Conservation (phyloP, 306 rosid genomes). For the Prunus mira region DNA sequence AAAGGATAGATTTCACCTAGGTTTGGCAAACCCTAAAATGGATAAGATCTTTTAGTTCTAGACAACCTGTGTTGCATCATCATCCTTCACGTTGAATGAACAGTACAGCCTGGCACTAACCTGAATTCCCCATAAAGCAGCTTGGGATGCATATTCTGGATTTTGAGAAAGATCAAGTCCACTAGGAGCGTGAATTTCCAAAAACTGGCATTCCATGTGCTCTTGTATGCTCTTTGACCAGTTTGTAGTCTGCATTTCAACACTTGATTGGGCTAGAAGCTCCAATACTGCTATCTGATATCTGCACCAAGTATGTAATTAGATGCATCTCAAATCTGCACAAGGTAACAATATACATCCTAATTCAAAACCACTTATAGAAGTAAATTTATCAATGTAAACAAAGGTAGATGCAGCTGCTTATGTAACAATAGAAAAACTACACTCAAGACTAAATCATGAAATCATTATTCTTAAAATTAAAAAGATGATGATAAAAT, state of each 20-base stretch:
- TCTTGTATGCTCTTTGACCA: conserved; percentile 47
- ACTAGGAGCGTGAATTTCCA: conserved; percentile 70
- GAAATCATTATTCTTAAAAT: not conserved
- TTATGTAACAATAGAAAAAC: too few species aligned
- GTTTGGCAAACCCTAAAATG: conserved; percentile 88
- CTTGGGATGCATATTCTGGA: conserved; percentile 86
- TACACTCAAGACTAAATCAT: too few species aligned
- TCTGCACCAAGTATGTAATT: conserved; percentile 40
- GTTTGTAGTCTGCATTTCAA: conserved; percentile 42
- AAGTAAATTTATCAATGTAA: too few species aligned
- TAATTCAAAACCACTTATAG: not conserved
- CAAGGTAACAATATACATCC: not conserved
- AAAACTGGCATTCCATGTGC: conserved; percentile 51
- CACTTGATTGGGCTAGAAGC: conserved; percentile 51
- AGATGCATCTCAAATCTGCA: not conserved
- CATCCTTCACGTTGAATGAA: conserved; percentile 7
- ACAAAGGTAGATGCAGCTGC: too few species aligned
- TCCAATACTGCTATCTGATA: conserved; percentile 78
- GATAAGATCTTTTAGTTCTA: conserved; percentile 44
- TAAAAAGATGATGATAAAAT: not conserved
- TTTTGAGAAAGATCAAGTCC: conserved; percentile 76
- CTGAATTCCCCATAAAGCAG: conserved; percentile 99
- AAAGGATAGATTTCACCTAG: conserved; percentile 97
- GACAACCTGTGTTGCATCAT: conserved; percentile 19
- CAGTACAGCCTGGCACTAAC: conserved; percentile 39